Evolutionary conservation across 1,284 basidiomycete species (phyloP).

Genomic region (Ganoderma boninense): DNA sequence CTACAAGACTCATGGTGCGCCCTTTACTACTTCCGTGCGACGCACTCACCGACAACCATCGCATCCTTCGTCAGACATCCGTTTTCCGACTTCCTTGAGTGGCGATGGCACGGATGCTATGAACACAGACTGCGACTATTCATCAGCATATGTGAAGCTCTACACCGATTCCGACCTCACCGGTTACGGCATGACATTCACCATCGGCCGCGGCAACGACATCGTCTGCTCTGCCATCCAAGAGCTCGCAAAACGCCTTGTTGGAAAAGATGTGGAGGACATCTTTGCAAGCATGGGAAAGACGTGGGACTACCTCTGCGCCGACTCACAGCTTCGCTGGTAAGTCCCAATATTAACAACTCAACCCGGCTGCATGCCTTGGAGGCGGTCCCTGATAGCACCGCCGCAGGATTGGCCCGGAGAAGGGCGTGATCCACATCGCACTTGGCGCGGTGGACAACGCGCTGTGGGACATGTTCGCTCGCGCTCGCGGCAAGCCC

Average conservation of each 20-base stretch:
- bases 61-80: conserved; percentile 64
- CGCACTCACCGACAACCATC: not conserved
- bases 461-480: conserved; percentile 87
- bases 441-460: conserved; percentile 85
- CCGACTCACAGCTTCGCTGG: conserved; percentile 92
- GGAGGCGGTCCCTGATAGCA: not conserved
- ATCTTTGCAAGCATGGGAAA: conserved; percentile 92
- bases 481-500: conserved; percentile 78
- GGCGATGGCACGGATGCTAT: conserved; percentile 93
- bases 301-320: conserved; percentile 81
- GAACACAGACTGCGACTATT: conserved; percentile 97
- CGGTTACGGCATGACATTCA: conserved; percentile 96
- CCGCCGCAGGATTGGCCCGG: conserved; percentile 79
- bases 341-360: conserved; percentile 38
- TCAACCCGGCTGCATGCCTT: not conserved
- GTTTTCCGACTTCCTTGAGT: conserved; percentile 84
- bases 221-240: conserved; percentile 88
- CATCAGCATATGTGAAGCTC: conserved; percentile 88
- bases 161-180: conserved; percentile 77
- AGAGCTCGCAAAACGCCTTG: conserved; percentile 79
- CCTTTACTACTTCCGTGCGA: not conserved
- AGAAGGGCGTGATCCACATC: conserved; percentile 89
- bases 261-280: conserved; percentile 86
- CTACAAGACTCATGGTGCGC: conserved; percentile 59
- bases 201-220: conserved; percentile 96